A percentile compares a stretch with the other conserved stretches of the same genome.
phyloP scores from a whole-genome alignment of 176 grass and related monocot species.

The Alloteropsis semialata region DNA sequence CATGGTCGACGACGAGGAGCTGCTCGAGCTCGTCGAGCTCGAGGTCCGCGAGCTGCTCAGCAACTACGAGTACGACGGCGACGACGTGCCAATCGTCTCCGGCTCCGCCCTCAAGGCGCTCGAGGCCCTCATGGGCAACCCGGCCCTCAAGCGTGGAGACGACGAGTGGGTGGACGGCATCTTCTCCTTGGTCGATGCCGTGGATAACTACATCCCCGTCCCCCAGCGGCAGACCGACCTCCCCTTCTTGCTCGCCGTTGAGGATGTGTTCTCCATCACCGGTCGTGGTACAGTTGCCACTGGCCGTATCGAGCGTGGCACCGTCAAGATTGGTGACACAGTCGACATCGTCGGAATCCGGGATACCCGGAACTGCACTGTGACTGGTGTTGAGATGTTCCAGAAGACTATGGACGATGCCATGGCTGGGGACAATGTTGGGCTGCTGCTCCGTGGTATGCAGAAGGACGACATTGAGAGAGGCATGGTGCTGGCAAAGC shows the following conservation, averaged over 20 bases:
- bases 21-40: conserved; percentile 92
- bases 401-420: conserved; percentile 91
- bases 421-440: conserved; percentile 88
- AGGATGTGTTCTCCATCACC: conserved; percentile 96
- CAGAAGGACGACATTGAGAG: conserved; percentile 78
- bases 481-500: conserved; percentile 83
- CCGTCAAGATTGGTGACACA: conserved; percentile 68
- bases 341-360: conserved; percentile 74
- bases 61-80: conserved; percentile 72
- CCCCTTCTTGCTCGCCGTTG: conserved; percentile 81
- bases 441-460: conserved; percentile 71
- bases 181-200: conserved; percentile 52
- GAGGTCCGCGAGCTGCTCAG: conserved; percentile 89
- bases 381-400: conserved; percentile 96
- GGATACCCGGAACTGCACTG: conserved; percentile 68
- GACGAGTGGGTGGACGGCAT: conserved; percentile 85
- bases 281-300: conserved; percentile 83
- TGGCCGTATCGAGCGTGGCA: conserved; percentile 86
- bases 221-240: conserved; percentile 83
- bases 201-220: conserved; percentile 73
- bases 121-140: conserved; percentile 87
- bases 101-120: conserved; percentile 86
- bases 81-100: conserved; percentile 68
- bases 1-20: conserved; percentile 97
- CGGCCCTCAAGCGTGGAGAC: conserved; percentile 64